A percentile compares a stretch with the other conserved stretches of the same genome.
Evolutionary conservation across 1,284 basidiomycete species (phyloP).

Genomic region (Boletus mariae): DNA sequence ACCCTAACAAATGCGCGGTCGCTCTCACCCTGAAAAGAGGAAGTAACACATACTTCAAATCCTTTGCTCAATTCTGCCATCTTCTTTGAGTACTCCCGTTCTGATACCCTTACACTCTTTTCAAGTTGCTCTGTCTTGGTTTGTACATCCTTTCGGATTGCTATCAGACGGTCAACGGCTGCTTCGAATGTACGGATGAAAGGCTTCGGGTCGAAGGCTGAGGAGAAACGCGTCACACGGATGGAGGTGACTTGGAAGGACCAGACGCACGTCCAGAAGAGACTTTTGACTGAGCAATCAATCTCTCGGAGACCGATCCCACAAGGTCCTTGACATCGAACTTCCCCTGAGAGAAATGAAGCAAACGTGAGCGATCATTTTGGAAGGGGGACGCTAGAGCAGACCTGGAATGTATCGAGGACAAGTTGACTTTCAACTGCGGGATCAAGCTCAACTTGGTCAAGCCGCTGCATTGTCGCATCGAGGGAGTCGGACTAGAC

Average conservation of each 20-base stretch:
- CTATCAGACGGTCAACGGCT: conserved; percentile 83
- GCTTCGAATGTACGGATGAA: conserved; percentile 92
- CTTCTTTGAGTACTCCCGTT: conserved; percentile 92
- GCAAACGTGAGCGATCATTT: conserved; percentile 4
- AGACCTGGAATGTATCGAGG: conserved; percentile 65
- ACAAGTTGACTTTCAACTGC: conserved; percentile 61
- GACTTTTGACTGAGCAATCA: conserved; percentile 80
- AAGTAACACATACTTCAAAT: conserved; percentile 67
- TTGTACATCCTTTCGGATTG: conserved; percentile 84
- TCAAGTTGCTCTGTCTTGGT: conserved; percentile 88
- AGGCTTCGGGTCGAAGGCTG: conserved; percentile 91
- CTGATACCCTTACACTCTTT: conserved; percentile 85
- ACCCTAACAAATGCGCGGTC: conserved; percentile 43
- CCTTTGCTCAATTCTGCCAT: conserved; percentile 89
- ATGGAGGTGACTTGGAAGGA: background rate
- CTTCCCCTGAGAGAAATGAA: conserved; percentile 61
- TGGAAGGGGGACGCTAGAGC: background rate
- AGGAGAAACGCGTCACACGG: conserved; percentile 8
- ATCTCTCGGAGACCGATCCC: conserved; percentile 77
- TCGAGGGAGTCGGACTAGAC: background rate
- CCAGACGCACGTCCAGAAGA: conserved; percentile 73
- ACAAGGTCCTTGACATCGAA: conserved; percentile 93
- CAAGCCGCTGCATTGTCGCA: conserved; percentile 25
- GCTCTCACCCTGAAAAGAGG: conserved; percentile 4
- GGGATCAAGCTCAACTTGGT: conserved; percentile 42